Evolutionary conservation across 768 basidiomycete genomes (phyloP).

Genomic region (Inosperma sp.): DNA sequence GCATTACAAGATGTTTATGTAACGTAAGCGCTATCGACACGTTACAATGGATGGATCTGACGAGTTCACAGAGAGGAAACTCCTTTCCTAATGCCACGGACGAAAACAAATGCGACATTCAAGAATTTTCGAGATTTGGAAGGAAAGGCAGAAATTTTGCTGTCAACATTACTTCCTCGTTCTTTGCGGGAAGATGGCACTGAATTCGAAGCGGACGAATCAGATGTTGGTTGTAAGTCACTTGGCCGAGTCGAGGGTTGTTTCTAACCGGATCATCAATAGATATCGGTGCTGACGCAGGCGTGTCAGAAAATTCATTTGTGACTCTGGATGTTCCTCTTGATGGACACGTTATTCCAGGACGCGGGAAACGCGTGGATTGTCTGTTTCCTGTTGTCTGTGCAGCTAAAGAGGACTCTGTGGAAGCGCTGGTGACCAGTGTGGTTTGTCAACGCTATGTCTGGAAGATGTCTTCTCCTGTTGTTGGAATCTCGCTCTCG

Average conservation of each 20-base stretch:
- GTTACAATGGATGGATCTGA: not conserved
- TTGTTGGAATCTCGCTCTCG: not conserved
- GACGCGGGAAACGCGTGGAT: constrained; percentile 5
- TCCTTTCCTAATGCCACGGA: not conserved
- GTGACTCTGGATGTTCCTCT: constrained; percentile 1
- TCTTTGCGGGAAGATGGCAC: not conserved
- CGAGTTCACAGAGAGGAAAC: not conserved
- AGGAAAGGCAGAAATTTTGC: not conserved
- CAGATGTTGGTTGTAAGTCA: not conserved
- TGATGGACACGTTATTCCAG: constrained; percentile 8
- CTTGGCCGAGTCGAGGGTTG: not conserved
- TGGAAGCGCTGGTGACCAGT: constrained; percentile 2
- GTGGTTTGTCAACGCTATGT: constrained; percentile 7
- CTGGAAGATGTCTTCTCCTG: not conserved
- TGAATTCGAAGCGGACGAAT: not conserved
- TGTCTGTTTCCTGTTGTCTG: constrained; percentile 10
- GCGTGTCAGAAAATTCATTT: not conserved
- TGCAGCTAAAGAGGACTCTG: not conserved
- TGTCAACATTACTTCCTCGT: not conserved
- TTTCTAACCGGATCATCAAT: not conserved
- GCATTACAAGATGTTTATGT: not conserved
- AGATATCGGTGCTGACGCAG: not conserved
- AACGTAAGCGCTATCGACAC: not conserved
- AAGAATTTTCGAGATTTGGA: not conserved
- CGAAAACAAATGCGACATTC: not conserved